Evolutionary conservation across 148 eudicot species (phyloP).

Genomic region (Fagopyrum esculentum): DNA sequence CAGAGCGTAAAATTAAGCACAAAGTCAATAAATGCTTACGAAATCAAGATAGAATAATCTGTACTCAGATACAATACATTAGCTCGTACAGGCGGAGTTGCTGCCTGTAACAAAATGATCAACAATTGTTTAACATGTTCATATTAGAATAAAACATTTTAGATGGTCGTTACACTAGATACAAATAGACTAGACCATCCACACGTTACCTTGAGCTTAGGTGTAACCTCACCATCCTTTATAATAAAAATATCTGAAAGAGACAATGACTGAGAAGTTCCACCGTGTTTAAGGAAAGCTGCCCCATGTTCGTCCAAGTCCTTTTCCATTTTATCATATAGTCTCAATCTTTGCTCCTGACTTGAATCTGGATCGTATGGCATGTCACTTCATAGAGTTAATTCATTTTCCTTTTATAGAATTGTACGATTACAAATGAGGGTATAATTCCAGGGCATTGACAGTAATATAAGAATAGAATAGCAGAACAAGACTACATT

Average conservation of each 20-base stretch:
- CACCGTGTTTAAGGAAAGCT: slow-evolving; percentile 68
- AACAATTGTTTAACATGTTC: neutral
- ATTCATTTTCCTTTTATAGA: neutral
- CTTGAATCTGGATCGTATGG: slow-evolving; percentile 38
- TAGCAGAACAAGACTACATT: neutral
- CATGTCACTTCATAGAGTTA: slow-evolving; percentile 8
- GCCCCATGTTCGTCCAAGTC: slow-evolving; percentile 85
- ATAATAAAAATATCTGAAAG: slow-evolving; percentile 68
- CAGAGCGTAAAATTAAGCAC: neutral
- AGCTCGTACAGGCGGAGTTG: slow-evolving; percentile 92
- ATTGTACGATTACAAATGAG: neutral
- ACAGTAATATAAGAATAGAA: neutral
- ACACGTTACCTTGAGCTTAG: slow-evolving; percentile 64
- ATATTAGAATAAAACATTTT: neutral
- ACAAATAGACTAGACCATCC: slow-evolving; percentile 4
- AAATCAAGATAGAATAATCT: slow-evolving; percentile 58
- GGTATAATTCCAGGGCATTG: neutral
- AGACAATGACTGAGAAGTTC: slow-evolving; percentile 89
- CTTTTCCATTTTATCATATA: slow-evolving; percentile 71
- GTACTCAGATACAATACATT: slow-evolving; percentile 75
- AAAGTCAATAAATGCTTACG: slow-evolving; percentile 38
- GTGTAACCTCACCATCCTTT: slow-evolving; percentile 55
- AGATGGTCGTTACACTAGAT: neutral
- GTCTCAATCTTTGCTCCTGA: slow-evolving; percentile 44
- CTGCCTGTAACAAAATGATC: slow-evolving; percentile 45